Evolutionary conservation across 768 basidiomycete species (phyloP), one percentile per base, ranked within the genome.

Genomic region (Megacollybia marginata): DNA sequence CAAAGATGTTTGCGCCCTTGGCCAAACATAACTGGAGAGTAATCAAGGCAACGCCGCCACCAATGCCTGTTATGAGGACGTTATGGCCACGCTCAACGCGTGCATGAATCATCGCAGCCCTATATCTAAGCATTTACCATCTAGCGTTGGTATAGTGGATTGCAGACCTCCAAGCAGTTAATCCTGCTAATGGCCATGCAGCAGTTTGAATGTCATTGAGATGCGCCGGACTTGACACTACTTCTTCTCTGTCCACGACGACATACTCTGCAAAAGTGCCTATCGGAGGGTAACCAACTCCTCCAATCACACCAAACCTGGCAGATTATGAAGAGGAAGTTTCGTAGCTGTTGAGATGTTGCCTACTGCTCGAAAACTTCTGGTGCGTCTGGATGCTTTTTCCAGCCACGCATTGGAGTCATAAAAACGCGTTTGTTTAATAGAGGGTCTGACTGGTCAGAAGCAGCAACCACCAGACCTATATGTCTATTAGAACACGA

Each of bases 141-240:
- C n/a, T 6, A 2, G 16, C 13, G 23, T 28, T 28, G 23, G 23
- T 13, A 15, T 23, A 40, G 32, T 33, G 15, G 33, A 31, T 15
- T 9, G 62, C 70, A 40, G 10, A 90, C 90, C 90, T 80, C 84
- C 88, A 93, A 2, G 91, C 87, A 13, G 91, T 93, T 16, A 92
- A 62, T 2, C 82, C 88, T 1, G 73, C 88, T 2, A 88, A 57
- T 0, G 91, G 89, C 80, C 86, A 88, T 4, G 88, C 87, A 0
- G 88, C 82, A 15, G 77, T 73, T 47, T 90, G 77, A 38, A 80
- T 67, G 60, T 86, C 80, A 54, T 74, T 72, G 49, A 90, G 73
- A 62, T 92, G 83, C 5, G 72, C 64, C 0, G 88, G 90, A 3
- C 82, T 77, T 2, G 48, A 67, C 31, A 92, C 69, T 16, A 92